A percentile compares a stretch with the other conserved stretches of the same genome.
phyloP scores from a whole-genome alignment of 805 yeast genomes.

The Sugiyamaella americana region DNA sequence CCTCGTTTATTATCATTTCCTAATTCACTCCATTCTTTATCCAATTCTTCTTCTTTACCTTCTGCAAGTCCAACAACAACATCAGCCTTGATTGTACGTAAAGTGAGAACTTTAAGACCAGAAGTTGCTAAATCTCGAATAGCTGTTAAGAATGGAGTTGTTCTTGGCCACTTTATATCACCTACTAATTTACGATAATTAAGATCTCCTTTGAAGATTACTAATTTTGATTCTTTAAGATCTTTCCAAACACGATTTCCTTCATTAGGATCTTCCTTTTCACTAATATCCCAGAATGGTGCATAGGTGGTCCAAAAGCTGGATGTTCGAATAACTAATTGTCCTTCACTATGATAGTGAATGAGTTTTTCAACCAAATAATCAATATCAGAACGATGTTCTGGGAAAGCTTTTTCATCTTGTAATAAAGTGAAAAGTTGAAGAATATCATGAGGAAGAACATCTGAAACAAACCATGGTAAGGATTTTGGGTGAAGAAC shows the following conservation, averaged over 20 bases:
- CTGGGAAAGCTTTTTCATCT: constrained; percentile 44
- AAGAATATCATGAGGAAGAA: constrained; percentile 74
- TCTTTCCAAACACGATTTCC: constrained; percentile 58
- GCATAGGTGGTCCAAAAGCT: constrained; percentile 82
- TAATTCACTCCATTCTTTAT: constrained; percentile 47
- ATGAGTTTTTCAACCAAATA: constrained; percentile 43
- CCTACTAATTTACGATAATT: constrained; percentile 92
- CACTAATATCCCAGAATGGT: constrained; percentile 66
- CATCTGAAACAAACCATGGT: constrained; percentile 98
- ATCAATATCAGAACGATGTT: constrained; percentile 41
- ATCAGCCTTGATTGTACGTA: constrained; percentile 95
- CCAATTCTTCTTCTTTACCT: constrained; percentile 67
- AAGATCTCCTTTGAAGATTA: constrained; percentile 91
- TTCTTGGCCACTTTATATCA: constrained; percentile 80
- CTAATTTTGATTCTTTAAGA: constrained; percentile 50
- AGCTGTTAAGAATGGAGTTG: constrained; percentile 66
- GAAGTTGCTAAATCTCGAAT: constrained; percentile 60
- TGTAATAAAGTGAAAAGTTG: constrained; percentile 51
- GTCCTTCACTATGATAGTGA: constrained; percentile 41
- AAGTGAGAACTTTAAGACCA: constrained; percentile 60
- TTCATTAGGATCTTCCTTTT: constrained; percentile 42
- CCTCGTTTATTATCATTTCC: constrained; percentile 62
- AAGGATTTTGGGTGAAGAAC: constrained; percentile 81
- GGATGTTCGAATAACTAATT: constrained; percentile 48
- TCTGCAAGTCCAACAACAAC: constrained; percentile 75